Conservation (phyloP, 345 rosid genomes). For the Eucalyptus sp. region DNA sequence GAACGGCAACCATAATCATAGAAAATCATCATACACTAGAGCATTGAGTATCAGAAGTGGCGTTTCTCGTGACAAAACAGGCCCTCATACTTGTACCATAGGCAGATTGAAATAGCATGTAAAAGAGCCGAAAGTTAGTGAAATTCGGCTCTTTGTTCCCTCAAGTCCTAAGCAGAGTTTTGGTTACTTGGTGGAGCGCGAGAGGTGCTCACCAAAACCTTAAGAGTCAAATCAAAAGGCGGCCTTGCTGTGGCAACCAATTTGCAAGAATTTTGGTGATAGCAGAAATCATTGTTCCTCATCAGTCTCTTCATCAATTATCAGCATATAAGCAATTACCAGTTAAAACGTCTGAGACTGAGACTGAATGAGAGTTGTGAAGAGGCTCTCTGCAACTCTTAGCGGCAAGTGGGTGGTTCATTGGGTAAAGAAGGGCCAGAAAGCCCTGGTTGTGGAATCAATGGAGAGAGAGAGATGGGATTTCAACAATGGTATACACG, state of each 20-base stretch:
- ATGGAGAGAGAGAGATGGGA: neutral
- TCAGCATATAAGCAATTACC: neutral
- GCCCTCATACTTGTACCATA: neutral
- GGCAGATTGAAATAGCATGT: neutral
- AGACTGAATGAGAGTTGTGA: neutral
- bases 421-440: neutral
- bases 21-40: neutral
- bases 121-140: neutral
- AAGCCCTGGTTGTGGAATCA: neutral
- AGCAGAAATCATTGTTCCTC: neutral
- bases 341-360: neutral
- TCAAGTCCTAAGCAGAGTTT: neutral
- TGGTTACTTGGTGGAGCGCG: neutral
- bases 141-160: neutral
- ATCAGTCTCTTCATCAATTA: neutral
- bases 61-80: neutral
- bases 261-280: neutral
- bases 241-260: neutral
- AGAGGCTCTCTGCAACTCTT: neutral
- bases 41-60: neutral
- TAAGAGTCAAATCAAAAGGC: neutral
- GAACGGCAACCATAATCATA: neutral
- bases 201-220: neutral
- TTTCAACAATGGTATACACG: neutral
- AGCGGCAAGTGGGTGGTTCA: neutral